These are phyloP conservation scores for Durusdinium trenchii DNA, from an alignment of 73 alveolate genomes.

Conservation along the genomic window DNA sequence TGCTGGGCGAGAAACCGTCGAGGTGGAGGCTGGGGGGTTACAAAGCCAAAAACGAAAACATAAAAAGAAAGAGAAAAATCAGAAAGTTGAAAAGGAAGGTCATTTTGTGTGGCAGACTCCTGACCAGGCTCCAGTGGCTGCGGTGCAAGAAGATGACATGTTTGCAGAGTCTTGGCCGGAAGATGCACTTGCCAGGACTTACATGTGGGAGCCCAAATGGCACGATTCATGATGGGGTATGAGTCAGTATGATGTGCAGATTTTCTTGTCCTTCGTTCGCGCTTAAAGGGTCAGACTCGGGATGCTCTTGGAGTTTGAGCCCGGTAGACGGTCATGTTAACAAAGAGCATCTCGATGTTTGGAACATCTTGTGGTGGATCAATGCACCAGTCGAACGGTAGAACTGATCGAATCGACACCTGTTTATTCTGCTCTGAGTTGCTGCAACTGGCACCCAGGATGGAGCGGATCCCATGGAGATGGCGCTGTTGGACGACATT, in stretches of 20 bases:
- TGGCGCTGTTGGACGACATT: constrained; percentile 88
- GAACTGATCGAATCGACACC: not conserved
- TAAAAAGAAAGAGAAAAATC: not conserved
- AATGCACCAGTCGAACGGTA: no score
- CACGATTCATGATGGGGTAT: no score
- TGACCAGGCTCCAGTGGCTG: not conserved
- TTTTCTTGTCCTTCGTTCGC: no score
- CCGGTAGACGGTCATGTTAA: no score
- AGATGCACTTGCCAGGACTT: no score
- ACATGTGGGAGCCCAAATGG: no score
- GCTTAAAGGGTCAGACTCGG: no score
- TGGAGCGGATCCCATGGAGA: constrained; percentile 82
- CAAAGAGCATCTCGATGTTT: no score
- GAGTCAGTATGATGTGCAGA: no score
- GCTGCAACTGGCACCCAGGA: not conserved
- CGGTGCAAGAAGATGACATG: constrained; percentile 46
- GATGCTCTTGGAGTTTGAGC: no score
- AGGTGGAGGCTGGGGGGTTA: not conserved
- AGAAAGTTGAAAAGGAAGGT: not conserved
- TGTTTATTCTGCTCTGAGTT: not conserved
- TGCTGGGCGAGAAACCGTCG: not conserved
- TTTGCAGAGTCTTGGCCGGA: constrained; percentile 43
- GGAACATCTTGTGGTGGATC: no score
- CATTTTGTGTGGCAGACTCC: not conserved
- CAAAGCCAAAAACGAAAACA: no score